Evolutionary conservation across 139 green algal genomes (phyloP), one percentile per base, ranked within the genome.

Genomic region (Auxenochlorella pyrenoidosa): DNA sequence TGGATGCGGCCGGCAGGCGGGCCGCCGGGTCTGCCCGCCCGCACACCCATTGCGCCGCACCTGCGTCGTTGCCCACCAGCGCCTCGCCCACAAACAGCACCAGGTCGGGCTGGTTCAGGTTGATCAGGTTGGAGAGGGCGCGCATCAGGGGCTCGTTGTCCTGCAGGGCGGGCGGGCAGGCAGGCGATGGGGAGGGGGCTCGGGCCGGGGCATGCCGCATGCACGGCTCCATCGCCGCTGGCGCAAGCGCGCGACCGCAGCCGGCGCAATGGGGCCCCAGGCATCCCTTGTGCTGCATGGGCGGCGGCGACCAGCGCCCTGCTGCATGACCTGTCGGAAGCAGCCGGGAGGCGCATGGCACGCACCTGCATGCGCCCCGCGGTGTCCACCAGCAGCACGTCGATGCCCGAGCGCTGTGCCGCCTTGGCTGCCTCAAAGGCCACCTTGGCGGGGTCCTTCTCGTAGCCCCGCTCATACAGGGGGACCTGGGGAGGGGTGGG

Each of bases 81-180:
- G 98, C 98, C 93, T 99, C 98, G 19, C 98, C 98, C 79, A 99
- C 98, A 93, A 99, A 99, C 73, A 99, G 94, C 84, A 98, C 96
- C 71, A 99, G 92, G 86, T 99, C 94, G 44, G 98, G 98, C 54
- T 95, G 58, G 90, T 99, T 99, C 16, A 98, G 78, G 85, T 92
- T 94, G 91, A 99, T 98, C 0, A 99, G 95, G 82, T 95, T 97
- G 83, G 94, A 94, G 73, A 99, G 94, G n/a, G 98, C 95, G 24
- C 97, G 94, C 98, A 99, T 99, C 34, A 99, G 95, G 6, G 98
- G 98, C 95, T 99, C 97, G 90, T 99, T 99, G 93, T 99, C 98
- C 94, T 99, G 96, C 72, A 91, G 79, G 75, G 30, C 13, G 18
- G 43, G 16, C 8, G 32, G 36, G 36, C 26, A 54, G 38, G 44